These are phyloP conservation scores for Gonapodya prolifera DNA, from an alignment of 192 early-diverging fungal species.

Conservation along the genomic window DNA sequence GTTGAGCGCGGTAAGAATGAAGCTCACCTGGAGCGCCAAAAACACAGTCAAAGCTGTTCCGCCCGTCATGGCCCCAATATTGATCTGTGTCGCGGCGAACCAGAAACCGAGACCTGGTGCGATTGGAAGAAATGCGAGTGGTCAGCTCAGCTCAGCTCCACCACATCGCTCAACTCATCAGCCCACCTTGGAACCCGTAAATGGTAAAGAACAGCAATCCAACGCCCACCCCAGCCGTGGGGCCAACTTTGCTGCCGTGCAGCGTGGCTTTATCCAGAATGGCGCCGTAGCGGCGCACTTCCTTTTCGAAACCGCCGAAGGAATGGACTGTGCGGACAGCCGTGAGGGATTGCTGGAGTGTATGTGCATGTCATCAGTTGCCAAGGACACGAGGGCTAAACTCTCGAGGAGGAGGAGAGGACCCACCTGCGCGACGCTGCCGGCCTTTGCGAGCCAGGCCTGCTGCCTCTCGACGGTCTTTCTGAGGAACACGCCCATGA, in stretches of 20 bases:
- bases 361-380: too few relatives aligned
- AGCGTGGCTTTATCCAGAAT: constrained; percentile 11
- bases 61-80: constrained; percentile 21
- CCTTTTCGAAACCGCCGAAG: constrained; percentile 66
- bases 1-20: too few relatives aligned
- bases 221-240: not conserved
- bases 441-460: constrained; percentile 31
- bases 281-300: constrained; percentile 41
- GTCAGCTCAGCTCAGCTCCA: not conserved
- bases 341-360: constrained; percentile 70
- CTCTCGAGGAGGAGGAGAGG: too few relatives aligned
- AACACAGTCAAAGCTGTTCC: constrained; percentile 65
- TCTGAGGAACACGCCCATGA: not conserved
- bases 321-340: constrained; percentile 76
- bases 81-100: constrained; percentile 12
- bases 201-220: not conserved
- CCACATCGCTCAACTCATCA: not conserved
- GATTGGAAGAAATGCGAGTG: too few relatives aligned
- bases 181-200: not conserved
- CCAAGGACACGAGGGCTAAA: too few relatives aligned
- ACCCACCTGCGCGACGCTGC: constrained; percentile 69
- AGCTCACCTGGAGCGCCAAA: too few relatives aligned
- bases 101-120: not conserved
- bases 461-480: constrained; percentile 18
- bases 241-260: not conserved